Evolutionary conservation across 2,329 filamentous ascomycete genomes (phyloP), one percentile per base, ranked within the genome.

Genomic region (Apiospora rasikravindrae): DNA sequence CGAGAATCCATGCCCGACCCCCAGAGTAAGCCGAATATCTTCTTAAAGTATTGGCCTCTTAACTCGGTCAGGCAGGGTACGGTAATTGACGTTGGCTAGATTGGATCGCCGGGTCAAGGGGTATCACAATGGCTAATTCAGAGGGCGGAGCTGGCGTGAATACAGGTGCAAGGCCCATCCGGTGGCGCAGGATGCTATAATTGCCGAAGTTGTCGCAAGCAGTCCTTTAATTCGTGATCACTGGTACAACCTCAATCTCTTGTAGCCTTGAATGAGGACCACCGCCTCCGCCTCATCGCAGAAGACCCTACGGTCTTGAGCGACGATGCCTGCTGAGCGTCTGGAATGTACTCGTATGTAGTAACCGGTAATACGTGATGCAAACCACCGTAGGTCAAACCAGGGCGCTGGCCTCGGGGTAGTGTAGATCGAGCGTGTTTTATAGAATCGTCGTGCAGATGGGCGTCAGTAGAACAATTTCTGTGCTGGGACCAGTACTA

Each of bases 1-100:
- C 89, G 88, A 75, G 87, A 83, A 88, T 92, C 90, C 90, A 92
- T 92, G 76, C 88, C 88, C 82, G 76, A 73, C 71, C 76, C 19
- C 19, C 53, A 71, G 45, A 29, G 49, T 24, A 7, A 61, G 42
- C 29, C 26, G 11, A 26, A 33, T 24, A 22, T 44, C 33, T 26
- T 68, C 33, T 37, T 5, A 7, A 37, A 45, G 22, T 45, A 13
- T 24, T 45, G 66, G 40, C 66, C 14, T 29, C 42, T 24, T n/a
- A 47, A 47, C 19, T 47, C 40, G n/a, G 42, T 26, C 33, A 68
- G 40, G 66, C n/a, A 45, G 66, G 22, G n/a, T 44, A 68, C 6
- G 26, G 26, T 61, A n/a, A n/a, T 68, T 40, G 42, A 47, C 66
- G 29, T 45, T 64, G 66, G 14, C 26, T 47, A 11, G 4, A 29